These are phyloP conservation scores for Desmodesmus armatus DNA, from an alignment of 139 green algal genomes.

Conservation along the genomic window DNA sequence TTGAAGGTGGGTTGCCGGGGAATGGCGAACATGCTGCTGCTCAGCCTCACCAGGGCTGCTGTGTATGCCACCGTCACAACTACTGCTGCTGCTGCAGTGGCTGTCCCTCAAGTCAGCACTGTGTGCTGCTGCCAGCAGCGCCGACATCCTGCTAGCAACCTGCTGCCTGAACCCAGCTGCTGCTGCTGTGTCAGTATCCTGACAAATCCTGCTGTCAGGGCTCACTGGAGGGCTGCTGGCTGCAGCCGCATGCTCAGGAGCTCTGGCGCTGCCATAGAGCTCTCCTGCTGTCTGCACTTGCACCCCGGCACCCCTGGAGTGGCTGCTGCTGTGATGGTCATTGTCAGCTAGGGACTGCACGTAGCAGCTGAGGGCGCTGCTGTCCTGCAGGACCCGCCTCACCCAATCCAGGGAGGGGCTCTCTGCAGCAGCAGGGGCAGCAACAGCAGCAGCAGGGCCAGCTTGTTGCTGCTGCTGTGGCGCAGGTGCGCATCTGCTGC, in stretches of 20 bases:
- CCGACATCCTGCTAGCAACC: not conserved
- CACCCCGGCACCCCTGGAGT: too few species aligned
- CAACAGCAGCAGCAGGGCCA: not conserved
- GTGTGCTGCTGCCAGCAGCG: not conserved
- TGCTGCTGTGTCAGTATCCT: not conserved
- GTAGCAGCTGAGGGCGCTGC: too few species aligned
- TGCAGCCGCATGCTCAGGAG: not conserved
- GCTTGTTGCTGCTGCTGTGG: not conserved
- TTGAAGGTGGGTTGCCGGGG: not conserved
- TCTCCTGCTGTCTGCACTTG: not conserved
- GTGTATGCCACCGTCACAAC: not conserved
- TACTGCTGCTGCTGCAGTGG: slow-evolving; percentile 9
- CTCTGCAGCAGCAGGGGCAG: not conserved
- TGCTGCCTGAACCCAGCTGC: slow-evolving; percentile 21
- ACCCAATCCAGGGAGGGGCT: too few species aligned
- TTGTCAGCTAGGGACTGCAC: too few species aligned
- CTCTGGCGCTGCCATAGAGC: not conserved
- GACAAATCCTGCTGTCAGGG: not conserved
- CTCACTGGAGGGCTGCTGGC: not conserved
- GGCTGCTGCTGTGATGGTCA: too few species aligned
- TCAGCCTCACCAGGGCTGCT: not conserved
- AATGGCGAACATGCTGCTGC: not conserved
- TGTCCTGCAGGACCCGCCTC: too few species aligned
- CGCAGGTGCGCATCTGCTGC: slow-evolving; percentile 1
- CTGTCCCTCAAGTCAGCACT: not conserved